A percentile compares a stretch with the other conserved stretches of the same genome.
Evolutionary conservation across 1,284 basidiomycete genomes (phyloP).

Genomic region (Cutaneotrichosporon cavernicola): DNA sequence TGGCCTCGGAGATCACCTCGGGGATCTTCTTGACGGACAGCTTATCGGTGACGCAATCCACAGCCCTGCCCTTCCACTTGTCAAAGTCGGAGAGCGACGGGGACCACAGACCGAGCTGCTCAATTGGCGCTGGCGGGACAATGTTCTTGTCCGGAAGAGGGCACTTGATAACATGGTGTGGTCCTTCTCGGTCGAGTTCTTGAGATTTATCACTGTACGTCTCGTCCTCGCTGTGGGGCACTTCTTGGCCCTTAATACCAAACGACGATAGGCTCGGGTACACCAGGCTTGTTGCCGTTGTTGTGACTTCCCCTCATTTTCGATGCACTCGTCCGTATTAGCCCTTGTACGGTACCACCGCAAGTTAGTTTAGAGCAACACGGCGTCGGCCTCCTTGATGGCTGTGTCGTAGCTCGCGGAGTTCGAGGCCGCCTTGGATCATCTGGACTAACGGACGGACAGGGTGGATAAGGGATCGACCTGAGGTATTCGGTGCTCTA

Average conservation of each 20-base stretch:
- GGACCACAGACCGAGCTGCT: slow-evolving; percentile 27
- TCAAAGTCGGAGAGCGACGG: slow-evolving; percentile 14
- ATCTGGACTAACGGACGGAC: not conserved
- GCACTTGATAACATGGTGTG: slow-evolving; percentile 1
- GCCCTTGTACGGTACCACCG: slow-evolving; percentile 6
- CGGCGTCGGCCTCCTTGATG: slow-evolving; percentile 11
- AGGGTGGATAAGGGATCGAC: too few relatives aligned
- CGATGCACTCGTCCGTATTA: not conserved
- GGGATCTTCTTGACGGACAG: slow-evolving; percentile 11
- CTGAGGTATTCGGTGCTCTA: too few relatives aligned
- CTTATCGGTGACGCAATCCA: slow-evolving; percentile 10
- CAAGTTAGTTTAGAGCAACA: slow-evolving; percentile 13
- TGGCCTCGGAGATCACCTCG: slow-evolving; percentile 5
- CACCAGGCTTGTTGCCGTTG: not conserved
- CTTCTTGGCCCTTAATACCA: slow-evolving; percentile 13
- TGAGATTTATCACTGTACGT: slow-evolving; percentile 10
- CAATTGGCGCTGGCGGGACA: slow-evolving; percentile 15
- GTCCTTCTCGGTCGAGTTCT: not conserved
- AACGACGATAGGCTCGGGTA: slow-evolving; percentile 22
- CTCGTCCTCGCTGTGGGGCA: slow-evolving; percentile 24
- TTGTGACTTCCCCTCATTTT: too few relatives aligned
- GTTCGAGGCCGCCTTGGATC: slow-evolving; percentile 9
- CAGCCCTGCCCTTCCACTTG: slow-evolving; percentile 20
- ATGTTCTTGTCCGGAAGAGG: slow-evolving; percentile 19
- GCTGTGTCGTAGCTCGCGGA: not conserved